Percentiles rank a stretch among this genome's conserved stretches.
Conservation (phyloP, 805 yeast genomes). For the Metschnikowia cerradonensis region DNA sequence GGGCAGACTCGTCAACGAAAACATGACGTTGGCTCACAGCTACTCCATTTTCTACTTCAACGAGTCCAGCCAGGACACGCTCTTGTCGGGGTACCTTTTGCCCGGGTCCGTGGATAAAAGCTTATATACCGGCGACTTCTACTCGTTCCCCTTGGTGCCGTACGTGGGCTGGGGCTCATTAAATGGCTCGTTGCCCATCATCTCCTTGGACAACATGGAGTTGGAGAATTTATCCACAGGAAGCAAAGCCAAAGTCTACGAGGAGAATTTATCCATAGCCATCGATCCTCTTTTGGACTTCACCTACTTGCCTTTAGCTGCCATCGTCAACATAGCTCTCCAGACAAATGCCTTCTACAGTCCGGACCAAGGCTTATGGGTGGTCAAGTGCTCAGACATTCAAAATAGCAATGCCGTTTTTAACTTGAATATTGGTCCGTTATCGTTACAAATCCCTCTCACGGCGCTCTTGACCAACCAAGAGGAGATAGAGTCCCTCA, state of each 20-base stretch:
- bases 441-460: slow-evolving; percentile 49
- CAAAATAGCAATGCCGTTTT: slow-evolving; percentile 47
- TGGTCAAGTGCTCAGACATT: slow-evolving; percentile 54
- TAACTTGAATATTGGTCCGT: slow-evolving; percentile 50
- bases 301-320: slow-evolving; percentile 51
- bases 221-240: slow-evolving; percentile 35
- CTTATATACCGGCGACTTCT: slow-evolving; percentile 44
- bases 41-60: slow-evolving; percentile 31
- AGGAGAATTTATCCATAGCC: slow-evolving; percentile 46
- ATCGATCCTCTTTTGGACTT: slow-evolving; percentile 53
- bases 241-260: slow-evolving; percentile 28
- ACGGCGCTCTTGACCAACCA: slow-evolving; percentile 39
- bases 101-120: slow-evolving; percentile 57
- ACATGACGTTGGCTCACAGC: slow-evolving; percentile 26
- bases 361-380: slow-evolving; percentile 47
- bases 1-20: slow-evolving; percentile 16
- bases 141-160: slow-evolving; percentile 49
- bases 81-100: slow-evolving; percentile 35
- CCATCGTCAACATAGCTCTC: slow-evolving; percentile 58
- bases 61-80: slow-evolving; percentile 9
- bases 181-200: slow-evolving; percentile 23
- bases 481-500: slow-evolving; percentile 32
- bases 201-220: slow-evolving; percentile 23
- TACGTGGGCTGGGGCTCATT: slow-evolving; percentile 16
- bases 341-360: slow-evolving; percentile 67